These are phyloP conservation scores for Colletotrichum sublineola DNA, from an alignment of 2,329 filamentous ascomycete genomes.

Conservation along the genomic window DNA sequence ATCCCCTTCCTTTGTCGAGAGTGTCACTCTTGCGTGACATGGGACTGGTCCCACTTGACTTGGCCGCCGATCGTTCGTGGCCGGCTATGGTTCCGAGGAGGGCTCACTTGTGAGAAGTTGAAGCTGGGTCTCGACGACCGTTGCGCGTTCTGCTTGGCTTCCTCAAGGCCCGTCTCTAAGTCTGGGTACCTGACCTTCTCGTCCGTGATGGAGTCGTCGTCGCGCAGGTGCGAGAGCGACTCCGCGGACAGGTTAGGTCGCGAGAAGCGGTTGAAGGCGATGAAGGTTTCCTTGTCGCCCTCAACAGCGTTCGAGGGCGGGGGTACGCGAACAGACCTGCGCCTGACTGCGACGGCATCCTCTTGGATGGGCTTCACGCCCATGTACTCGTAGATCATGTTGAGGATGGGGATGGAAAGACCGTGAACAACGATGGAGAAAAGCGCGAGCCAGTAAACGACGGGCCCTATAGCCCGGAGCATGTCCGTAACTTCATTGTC, in stretches of 20 bases:
- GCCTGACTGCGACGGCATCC: slow-evolving; percentile 55
- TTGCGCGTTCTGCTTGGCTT: slow-evolving; percentile 14
- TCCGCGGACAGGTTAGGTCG: slow-evolving; percentile 47
- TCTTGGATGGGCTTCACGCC: slow-evolving; percentile 59
- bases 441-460: slow-evolving; percentile 58
- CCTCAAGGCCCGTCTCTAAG: slow-evolving; percentile 20
- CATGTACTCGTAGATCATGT: slow-evolving; percentile 54
- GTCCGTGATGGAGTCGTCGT: slow-evolving; percentile 20
- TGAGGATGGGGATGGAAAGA: slow-evolving; percentile 61
- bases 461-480: slow-evolving; percentile 53
- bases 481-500: slow-evolving; percentile 51
- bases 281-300: slow-evolving; percentile 54
- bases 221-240: slow-evolving; percentile 6
- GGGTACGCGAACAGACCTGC: slow-evolving; percentile 53
- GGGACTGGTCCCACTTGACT: slow-evolving; percentile 25
- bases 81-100: slow-evolving; percentile 16
- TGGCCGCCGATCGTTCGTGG: slow-evolving; percentile 18
- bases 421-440: slow-evolving; percentile 62
- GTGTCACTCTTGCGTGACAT: slow-evolving; percentile 1
- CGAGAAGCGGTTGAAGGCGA: slow-evolving; percentile 64
- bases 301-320: slow-evolving; percentile 57
- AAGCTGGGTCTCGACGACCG: slow-evolving; percentile 22
- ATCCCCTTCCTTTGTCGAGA: background rate
- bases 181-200: slow-evolving; percentile 27
- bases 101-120: slow-evolving; percentile 9